A percentile compares a stretch with the other conserved stretches of the same genome.
phyloP scores from a whole-genome alignment of 495 filamentous ascomycete genomes.

The Trichoderma parareesei region DNA sequence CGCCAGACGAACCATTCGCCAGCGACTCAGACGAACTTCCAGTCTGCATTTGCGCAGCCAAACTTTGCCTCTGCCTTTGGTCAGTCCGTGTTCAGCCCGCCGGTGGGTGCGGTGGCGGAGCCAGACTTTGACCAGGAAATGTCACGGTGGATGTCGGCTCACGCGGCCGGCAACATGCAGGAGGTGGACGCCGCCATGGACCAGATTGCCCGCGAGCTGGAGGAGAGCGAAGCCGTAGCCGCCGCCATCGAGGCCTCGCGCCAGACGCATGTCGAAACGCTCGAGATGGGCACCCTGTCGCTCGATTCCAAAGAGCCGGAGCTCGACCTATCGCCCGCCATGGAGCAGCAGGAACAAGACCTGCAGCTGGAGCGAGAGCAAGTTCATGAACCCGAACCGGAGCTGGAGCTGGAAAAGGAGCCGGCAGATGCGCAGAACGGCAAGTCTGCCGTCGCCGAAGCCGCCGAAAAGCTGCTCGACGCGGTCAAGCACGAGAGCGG shows the following conservation, averaged over 20 bases:
- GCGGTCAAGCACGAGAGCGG: conserved; percentile 58
- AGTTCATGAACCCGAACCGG: neutral
- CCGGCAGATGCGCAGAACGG: neutral
- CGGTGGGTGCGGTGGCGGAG: neutral
- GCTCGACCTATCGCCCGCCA: neutral
- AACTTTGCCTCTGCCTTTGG: neutral
- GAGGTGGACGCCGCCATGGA: conserved; percentile 14
- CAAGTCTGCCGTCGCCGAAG: conserved; percentile 12
- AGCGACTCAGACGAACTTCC: neutral
- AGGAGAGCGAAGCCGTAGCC: conserved; percentile 1
- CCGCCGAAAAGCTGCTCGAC: conserved; percentile 64
- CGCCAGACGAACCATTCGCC: neutral
- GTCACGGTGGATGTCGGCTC: conserved; percentile 9
- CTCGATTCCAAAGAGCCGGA: neutral
- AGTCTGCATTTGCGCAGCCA: neutral
- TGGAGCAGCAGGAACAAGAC: neutral
- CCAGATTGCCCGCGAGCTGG: conserved; percentile 9
- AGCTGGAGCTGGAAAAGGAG: neutral
- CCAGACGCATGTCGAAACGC: neutral
- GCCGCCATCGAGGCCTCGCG: neutral
- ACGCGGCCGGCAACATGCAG: conserved; percentile 5
- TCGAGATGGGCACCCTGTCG: neutral
- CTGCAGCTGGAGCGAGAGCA: neutral
- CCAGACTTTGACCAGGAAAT: conserved; percentile 12
- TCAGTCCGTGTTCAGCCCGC: conserved; percentile 3